phyloP scores from a whole-genome alignment of 1,284 basidiomycete genomes.

The Stereum hirsutum region DNA sequence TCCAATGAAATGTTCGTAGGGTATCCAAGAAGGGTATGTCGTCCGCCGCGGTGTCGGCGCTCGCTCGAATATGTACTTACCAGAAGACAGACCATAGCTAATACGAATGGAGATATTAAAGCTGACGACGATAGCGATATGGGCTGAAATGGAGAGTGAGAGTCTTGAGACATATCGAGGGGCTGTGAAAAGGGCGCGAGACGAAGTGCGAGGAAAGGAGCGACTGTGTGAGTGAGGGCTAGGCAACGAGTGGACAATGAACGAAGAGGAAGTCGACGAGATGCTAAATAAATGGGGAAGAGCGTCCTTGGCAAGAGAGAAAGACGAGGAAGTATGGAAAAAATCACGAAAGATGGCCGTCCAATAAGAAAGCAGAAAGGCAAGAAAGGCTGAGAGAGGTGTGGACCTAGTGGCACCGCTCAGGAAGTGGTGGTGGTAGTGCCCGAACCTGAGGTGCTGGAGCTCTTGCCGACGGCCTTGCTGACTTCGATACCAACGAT shows the following conservation, averaged over 20 bases:
- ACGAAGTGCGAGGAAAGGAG: background rate
- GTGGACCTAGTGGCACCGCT: background rate
- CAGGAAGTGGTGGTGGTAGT: background rate
- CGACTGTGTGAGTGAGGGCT: background rate
- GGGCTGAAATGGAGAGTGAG: too few relatives aligned
- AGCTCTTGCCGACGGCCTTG: background rate
- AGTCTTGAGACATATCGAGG: too few relatives aligned
- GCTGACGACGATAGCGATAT: too few relatives aligned
- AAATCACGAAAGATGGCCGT: background rate
- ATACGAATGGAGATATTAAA: too few relatives aligned
- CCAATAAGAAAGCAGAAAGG: background rate
- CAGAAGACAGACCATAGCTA: too few relatives aligned
- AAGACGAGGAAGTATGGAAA: background rate
- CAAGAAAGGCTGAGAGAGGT: background rate
- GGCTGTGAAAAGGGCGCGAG: too few relatives aligned
- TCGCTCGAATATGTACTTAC: too few relatives aligned
- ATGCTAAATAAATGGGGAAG: too few relatives aligned
- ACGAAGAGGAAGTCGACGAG: too few relatives aligned
- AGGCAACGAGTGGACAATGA: background rate
- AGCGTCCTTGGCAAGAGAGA: background rate
- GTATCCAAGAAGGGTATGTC: too few relatives aligned
- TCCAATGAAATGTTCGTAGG: too few relatives aligned
- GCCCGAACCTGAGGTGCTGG: background rate
- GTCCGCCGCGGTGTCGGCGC: too few relatives aligned
- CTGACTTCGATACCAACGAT: constrained; percentile 47